Evolutionary conservation across 1,139 yeast genomes (phyloP).

Genomic region (Meyerozyma athensensis): DNA sequence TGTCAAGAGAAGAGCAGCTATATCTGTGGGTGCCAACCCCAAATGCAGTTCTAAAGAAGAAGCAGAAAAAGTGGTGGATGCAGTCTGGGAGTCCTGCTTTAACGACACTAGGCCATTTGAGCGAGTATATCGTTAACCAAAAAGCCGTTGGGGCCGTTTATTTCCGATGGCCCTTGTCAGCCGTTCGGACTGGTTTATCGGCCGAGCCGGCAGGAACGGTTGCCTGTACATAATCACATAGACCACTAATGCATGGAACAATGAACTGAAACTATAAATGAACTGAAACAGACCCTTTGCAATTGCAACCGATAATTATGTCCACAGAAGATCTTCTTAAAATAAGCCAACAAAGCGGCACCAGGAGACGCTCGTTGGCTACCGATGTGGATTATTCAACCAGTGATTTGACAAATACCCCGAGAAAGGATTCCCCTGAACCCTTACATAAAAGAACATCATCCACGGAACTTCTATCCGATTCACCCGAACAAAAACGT

Average conservation of each 20-base stretch:
- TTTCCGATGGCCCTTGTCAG: too few relatives aligned
- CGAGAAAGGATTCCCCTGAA: not conserved
- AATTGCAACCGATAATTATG: too few relatives aligned
- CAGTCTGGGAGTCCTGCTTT: slow-evolving; percentile 91
- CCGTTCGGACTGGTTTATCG: too few relatives aligned
- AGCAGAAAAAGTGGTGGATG: slow-evolving; percentile 75
- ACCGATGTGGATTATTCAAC: not conserved
- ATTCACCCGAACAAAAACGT: slow-evolving; percentile 1
- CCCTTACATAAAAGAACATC: not conserved
- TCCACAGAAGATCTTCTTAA: not conserved
- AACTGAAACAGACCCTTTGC: too few relatives aligned
- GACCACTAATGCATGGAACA: too few relatives aligned
- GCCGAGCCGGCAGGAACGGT: too few relatives aligned
- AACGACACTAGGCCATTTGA: slow-evolving; percentile 96
- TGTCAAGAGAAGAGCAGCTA: slow-evolving; percentile 79
- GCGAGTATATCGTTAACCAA: slow-evolving; percentile 62
- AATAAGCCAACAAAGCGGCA: not conserved
- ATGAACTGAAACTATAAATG: too few relatives aligned
- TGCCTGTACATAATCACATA: too few relatives aligned
- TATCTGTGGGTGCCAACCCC: slow-evolving; percentile 86
- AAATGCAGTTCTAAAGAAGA: slow-evolving; percentile 64
- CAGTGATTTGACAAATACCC: not conserved
- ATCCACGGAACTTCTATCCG: not conserved
- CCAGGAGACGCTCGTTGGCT: not conserved
- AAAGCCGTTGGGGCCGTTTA: not conserved